Evolutionary conservation across 345 rosid species (phyloP).

Genomic region (Eucalyptus marginata): DNA sequence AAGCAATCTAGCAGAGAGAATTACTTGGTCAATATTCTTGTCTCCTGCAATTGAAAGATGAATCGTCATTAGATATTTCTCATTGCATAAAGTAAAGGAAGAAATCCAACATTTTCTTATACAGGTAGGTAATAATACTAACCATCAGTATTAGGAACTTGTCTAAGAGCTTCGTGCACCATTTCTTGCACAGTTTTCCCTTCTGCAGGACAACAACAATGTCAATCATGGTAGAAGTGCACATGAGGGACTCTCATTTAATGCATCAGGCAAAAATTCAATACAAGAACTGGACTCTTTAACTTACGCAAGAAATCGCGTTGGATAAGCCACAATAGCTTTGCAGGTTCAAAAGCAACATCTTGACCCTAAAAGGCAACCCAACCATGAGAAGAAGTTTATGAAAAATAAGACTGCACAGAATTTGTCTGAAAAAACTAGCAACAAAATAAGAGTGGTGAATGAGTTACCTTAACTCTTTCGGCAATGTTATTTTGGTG

Average conservation of each 20-base stretch:
- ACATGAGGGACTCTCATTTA: not conserved
- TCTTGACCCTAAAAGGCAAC: conserved; percentile 69
- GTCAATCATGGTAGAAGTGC: not conserved
- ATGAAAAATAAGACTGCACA: not conserved
- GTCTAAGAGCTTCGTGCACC: conserved; percentile 93
- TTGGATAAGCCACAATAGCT: conserved; percentile 98
- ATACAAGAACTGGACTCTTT: not conserved
- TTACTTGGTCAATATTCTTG: conserved; percentile 86
- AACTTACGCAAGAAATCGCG: conserved; percentile 97
- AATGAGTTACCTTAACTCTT: conserved; percentile 86
- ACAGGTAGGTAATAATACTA: conserved; percentile 3
- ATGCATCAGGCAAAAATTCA: not conserved
- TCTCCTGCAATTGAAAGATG: conserved; percentile 45
- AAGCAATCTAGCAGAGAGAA: not conserved
- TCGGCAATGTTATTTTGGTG: conserved; percentile 12
- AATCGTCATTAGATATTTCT: not conserved
- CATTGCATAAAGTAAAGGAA: not conserved
- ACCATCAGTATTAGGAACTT: conserved; percentile 74
- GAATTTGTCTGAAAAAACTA: not conserved
- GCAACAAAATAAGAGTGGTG: not conserved
- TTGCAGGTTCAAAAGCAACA: conserved; percentile 95
- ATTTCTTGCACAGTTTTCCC: conserved; percentile 96
- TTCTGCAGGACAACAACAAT: conserved; percentile 34
- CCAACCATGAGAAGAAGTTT: conserved; percentile 2
- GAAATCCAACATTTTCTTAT: not conserved